These are phyloP conservation scores for Astrocystis sublimbata DNA, from an alignment of 495 filamentous ascomycete species.

Conservation along the genomic window DNA sequence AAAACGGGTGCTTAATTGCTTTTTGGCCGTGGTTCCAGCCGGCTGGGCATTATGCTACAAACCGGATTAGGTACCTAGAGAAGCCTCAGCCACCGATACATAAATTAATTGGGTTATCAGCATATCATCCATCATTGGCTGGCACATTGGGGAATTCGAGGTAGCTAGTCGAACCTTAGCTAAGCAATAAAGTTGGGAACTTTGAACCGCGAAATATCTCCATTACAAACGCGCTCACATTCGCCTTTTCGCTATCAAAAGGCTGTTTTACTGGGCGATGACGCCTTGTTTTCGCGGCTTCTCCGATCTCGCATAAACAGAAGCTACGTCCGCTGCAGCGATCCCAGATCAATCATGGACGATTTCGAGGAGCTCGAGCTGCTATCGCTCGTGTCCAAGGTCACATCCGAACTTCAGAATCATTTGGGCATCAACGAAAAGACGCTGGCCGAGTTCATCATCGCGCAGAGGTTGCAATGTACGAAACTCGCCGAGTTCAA, in stretches of 20 bases:
- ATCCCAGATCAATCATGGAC: slow-evolving; percentile 62
- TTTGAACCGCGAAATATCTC: slow-evolving; percentile 7
- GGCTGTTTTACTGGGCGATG: neutral
- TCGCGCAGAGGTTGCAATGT: slow-evolving; percentile 83
- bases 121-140: slow-evolving; percentile 4
- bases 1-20: neutral
- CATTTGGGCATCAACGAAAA: slow-evolving; percentile 92
- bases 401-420: slow-evolving; percentile 91
- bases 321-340: neutral
- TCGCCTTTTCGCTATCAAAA: neutral
- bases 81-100: neutral
- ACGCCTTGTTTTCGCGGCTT: neutral
- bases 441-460: slow-evolving; percentile 92
- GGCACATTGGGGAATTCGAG: slow-evolving; percentile 9
- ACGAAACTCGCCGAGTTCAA: slow-evolving; percentile 65
- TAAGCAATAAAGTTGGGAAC: too few relatives aligned
- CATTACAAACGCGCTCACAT: neutral
- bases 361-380: slow-evolving; percentile 80
- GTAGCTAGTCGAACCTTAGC: too few relatives aligned
- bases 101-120: neutral
- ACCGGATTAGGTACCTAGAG: neutral
- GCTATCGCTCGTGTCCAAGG: slow-evolving; percentile 89
- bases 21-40: neutral
- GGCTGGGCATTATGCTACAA: neutral
- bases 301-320: neutral